phyloP scores from a whole-genome alignment of 108 stramenopile species.

The Nannochloropsis oceanica region DNA sequence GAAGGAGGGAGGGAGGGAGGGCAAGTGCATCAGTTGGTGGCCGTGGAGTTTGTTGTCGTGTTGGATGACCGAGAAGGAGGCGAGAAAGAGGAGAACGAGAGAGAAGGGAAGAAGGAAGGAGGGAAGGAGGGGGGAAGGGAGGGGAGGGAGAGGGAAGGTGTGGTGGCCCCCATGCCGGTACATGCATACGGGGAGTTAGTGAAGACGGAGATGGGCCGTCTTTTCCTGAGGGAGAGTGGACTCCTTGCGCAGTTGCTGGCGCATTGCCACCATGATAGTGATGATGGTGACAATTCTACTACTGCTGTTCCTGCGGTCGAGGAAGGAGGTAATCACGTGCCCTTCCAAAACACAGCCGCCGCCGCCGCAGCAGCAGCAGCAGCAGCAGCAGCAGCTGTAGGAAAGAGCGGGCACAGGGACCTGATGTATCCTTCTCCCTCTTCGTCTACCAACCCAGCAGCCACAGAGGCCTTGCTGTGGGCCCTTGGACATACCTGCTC shows the following conservation, averaged over 20 bases:
- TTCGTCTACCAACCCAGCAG: no score
- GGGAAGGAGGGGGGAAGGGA: background rate
- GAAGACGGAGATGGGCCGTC: background rate
- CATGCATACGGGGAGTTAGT: background rate
- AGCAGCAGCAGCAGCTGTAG: background rate
- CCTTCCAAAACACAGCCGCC: no score
- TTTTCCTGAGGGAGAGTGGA: background rate
- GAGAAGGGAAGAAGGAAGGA: background rate
- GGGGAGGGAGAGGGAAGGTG: background rate
- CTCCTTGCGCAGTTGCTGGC: background rate
- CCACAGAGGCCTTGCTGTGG: background rate
- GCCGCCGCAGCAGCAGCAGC: background rate
- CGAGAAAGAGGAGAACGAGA: background rate
- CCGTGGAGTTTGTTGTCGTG: no score
- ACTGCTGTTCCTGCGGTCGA: no score
- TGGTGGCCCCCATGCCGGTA: background rate
- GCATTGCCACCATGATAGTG: no score
- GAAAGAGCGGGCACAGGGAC: background rate
- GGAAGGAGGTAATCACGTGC: no score
- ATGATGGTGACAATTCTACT: no score
- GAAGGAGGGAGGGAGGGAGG: no score
- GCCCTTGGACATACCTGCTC: background rate
- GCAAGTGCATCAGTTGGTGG: no score
- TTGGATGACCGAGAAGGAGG: background rate
- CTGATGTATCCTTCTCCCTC: background rate